phyloP scores from a whole-genome alignment of 2,329 filamentous ascomycete genomes.

The Cryphonectria parasitica region DNA sequence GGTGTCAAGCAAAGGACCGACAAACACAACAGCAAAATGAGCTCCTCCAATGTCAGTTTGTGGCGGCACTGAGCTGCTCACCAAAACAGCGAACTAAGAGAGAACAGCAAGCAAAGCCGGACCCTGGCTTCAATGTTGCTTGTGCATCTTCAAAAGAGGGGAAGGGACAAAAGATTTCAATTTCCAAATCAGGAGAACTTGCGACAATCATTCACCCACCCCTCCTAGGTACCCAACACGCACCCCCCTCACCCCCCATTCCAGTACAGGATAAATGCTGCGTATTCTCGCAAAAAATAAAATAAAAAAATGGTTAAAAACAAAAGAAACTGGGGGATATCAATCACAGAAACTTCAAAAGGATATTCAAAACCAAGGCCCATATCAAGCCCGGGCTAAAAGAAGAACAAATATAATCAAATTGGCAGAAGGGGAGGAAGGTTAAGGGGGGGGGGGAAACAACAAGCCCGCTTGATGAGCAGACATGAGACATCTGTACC shows the following conservation, averaged over 20 bases:
- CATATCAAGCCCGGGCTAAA: slow-evolving; percentile 5
- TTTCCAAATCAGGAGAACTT: slow-evolving; percentile 26
- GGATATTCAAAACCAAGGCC: slow-evolving; percentile 24
- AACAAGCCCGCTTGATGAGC: neutral
- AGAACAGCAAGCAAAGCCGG: neutral
- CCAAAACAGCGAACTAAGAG: neutral
- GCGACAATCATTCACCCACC: slow-evolving; percentile 14
- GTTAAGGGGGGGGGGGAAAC: neutral
- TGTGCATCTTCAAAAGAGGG: neutral
- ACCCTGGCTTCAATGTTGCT: neutral
- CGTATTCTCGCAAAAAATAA: neutral
- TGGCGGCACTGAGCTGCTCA: slow-evolving; percentile 5
- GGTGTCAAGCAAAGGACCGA: slow-evolving; percentile 22
- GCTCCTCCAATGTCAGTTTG: slow-evolving; percentile 31
- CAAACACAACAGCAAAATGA: slow-evolving; percentile 27
- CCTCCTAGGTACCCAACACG: slow-evolving; percentile 2
- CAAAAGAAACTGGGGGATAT: slow-evolving; percentile 16
- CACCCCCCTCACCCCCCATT: neutral
- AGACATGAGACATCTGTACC: slow-evolving; percentile 25
- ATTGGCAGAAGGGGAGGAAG: slow-evolving; percentile 21
- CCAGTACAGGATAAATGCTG: slow-evolving; percentile 2
- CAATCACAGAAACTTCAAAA: slow-evolving; percentile 20
- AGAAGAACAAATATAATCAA: slow-evolving; percentile 29
- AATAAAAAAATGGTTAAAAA: neutral
- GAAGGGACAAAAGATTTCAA: slow-evolving; percentile 23